phyloP scores from a whole-genome alignment of 345 rosid species.

The Populus nigra region DNA sequence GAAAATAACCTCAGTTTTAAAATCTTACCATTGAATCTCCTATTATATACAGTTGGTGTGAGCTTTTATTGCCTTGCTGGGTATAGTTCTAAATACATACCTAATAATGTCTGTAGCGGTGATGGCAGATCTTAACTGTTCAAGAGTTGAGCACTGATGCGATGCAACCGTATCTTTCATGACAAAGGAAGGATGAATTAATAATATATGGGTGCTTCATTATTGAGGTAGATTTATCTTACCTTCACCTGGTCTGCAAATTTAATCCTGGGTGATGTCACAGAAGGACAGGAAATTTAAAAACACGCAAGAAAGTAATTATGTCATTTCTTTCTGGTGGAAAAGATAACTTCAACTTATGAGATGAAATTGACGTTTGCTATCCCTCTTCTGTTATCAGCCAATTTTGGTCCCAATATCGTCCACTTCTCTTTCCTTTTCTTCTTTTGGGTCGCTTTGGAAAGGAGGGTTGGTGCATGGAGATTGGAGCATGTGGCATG shows the following conservation, averaged over 20 bases:
- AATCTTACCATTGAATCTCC: no score
- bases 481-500: neutral
- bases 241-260: neutral
- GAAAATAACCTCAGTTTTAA: no score
- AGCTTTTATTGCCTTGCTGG: neutral
- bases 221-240: neutral
- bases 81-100: neutral
- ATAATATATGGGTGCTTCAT: neutral
- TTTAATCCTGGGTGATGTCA: neutral
- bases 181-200: neutral
- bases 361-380: neutral
- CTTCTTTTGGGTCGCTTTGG: neutral
- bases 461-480: neutral
- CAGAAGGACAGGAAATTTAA: neutral
- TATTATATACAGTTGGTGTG: neutral
- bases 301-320: neutral
- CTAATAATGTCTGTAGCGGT: neutral
- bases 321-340: neutral
- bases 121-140: neutral
- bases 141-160: neutral
- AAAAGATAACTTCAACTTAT: neutral
- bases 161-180: neutral
- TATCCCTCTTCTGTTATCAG: neutral
- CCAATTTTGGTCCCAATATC: neutral
- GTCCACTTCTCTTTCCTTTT: neutral